Evolutionary conservation across 1,284 basidiomycete species (phyloP), one percentile per base, ranked within the genome.

Genomic region (Sphagnurus paluster): DNA sequence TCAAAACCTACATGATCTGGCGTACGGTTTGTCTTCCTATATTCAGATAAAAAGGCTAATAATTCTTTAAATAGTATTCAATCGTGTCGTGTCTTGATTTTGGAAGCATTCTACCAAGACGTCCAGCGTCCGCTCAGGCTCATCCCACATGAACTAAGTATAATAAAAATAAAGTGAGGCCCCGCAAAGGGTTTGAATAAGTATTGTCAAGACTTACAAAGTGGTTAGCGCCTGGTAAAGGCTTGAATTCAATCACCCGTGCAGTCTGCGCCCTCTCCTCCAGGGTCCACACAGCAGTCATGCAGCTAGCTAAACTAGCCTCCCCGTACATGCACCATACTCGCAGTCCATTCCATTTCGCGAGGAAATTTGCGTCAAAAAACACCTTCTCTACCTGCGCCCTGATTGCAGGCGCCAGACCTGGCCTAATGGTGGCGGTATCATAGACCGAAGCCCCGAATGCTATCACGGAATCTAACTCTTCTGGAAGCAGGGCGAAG

Each of bases 251-350:
- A 14, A 41, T 29, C 7, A 16, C 6, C 19, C 8, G 14, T 5
- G 36, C 20, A 23, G 25, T 28, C 20, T 47, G 13, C 24, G 42
- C 38, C 19, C 45, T 43, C 10, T 53, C 48, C 35, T 58, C 44
- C 3, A 60, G 30, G 3, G 30, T 21, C 58, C 56, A 60, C 16
- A 21, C 44, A 4, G 46, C 44, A 35, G 34, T 42, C 4, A 44
- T 19, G 17, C 54, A 23, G 32, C 43, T 51, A 49, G 49, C 51
- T 2, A 50, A 2, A 34, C 21, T 48, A 11, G 42, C 41, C 17
- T 49, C 50, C 4, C 52, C 50, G 19, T 52, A 50, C 17, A 60
- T 19, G 33, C 48, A 26, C 20, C 44, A 50, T 3, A 60, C n/a
- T 14, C 42, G 42, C 7, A 44, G 26, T 13, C 28, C 23, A 5